Evolutionary conservation across 495 filamentous ascomycete species (phyloP), one percentile per base, ranked within the genome.

Genomic region (Coniosporium apollinis): DNA sequence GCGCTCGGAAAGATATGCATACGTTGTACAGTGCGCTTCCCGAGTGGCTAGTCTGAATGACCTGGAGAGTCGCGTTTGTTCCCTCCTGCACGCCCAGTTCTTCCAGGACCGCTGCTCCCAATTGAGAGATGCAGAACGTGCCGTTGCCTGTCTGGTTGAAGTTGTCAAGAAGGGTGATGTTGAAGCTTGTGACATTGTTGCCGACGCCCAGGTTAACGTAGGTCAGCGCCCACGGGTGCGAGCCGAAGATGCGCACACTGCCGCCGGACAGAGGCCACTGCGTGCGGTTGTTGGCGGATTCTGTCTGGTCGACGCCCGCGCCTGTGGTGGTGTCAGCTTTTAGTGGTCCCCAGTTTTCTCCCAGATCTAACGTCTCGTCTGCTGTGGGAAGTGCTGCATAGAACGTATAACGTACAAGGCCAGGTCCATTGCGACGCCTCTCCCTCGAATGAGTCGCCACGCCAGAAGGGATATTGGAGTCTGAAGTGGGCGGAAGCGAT

Each of bases 191-290:
- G 18, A 62, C 62, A 18, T 60, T 48, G 44, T 62, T 59, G n/a
- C 73, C 70, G 22, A 78, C 41, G n/a, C 69, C 74, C 15, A 77
- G 54, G 54, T 77, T 77, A 45, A 78, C 49, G 50, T 64, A 76
- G 22, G 72, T 51, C 41, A 74, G 69, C 9, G 70, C 64, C 57
- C 61, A 69, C 6, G 50, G 45, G 48, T 78, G 74, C 48, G 56
- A 52, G 16, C 66, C 60, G 17, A 60, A 52, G 33, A 77, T 51
- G 22, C 47, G 43, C 32, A 79, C 28, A n/a, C 61, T 52, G 33
- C 73, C 74, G 24, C 70, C 70, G 7, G 43, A 51, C 4, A 72
- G 43, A 4, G 71, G 70, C 74, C 74, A 79, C 26, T 63, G 53
- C 25, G 73, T 78, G 25, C 68, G 66, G 53, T 76, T 74, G 30